Percentiles rank a stretch among this genome's conserved stretches.
Evolutionary conservation across 352 stramenopile genomes (phyloP).

Genomic region (Phytophthora macrochlamydospora): DNA sequence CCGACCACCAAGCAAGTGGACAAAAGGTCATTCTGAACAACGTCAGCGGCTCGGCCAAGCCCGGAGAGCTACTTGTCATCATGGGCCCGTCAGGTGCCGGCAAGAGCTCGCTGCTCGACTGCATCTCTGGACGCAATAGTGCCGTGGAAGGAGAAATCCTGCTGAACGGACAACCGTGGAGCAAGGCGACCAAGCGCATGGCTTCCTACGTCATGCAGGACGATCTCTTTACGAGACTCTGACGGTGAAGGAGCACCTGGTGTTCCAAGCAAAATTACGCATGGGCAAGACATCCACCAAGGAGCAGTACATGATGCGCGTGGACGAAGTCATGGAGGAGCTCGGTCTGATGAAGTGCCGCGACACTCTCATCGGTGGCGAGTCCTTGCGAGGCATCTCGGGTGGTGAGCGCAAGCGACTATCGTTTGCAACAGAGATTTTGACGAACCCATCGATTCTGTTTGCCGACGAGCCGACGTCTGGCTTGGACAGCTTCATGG

Average conservation of each 20-base stretch:
- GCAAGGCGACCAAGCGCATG: conserved; percentile 29
- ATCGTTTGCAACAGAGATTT: conserved; percentile 83
- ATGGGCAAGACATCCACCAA: conserved; percentile 50
- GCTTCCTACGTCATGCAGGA: conserved; percentile 89
- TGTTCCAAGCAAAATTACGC: conserved; percentile 82
- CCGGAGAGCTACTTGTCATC: conserved; percentile 65
- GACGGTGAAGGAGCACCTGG: conserved; percentile 90
- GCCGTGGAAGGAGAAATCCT: conserved; percentile 57
- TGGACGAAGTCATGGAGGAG: conserved; percentile 62
- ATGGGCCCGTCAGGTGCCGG: conserved; percentile 77
- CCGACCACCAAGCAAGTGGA: conserved; percentile 50
- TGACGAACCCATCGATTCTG: conserved; percentile 80
- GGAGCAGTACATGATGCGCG: conserved; percentile 37
- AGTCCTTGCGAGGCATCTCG: conserved; percentile 53
- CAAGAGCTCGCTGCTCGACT: conserved; percentile 95
- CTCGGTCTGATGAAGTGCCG: conserved; percentile 60
- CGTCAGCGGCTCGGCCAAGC: conserved; percentile 47
- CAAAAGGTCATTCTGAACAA: conserved; percentile 56
- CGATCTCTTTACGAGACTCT: conserved; percentile 86
- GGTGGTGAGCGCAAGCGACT: conserved; percentile 85
- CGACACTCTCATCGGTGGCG: conserved; percentile 63
- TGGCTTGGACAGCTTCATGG: conserved; percentile 61
- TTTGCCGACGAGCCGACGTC: conserved; percentile 88
- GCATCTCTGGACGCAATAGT: conserved; percentile 91
- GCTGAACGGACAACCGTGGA: conserved; percentile 70